A percentile compares a stretch with the other conserved stretches of the same genome.
phyloP scores from a whole-genome alignment of 176 grass and related monocot species.

The Otatea glauca region DNA sequence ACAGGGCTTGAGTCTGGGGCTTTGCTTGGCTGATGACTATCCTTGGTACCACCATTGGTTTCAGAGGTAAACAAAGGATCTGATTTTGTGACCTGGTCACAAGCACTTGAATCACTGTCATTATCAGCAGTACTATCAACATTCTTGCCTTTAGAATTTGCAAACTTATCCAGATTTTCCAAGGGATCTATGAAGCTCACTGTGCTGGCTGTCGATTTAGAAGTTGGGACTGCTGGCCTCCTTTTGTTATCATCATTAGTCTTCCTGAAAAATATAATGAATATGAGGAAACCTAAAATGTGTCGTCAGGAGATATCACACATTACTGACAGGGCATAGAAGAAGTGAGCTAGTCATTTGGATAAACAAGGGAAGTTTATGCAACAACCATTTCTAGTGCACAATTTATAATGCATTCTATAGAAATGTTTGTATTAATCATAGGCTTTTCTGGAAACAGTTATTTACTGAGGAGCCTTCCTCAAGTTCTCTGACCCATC shows the following conservation, averaged over 20 bases:
- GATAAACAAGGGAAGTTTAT: not conserved
- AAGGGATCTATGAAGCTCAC: conserved; percentile 66
- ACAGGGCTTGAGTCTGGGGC: conserved; percentile 51
- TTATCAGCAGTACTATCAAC: conserved; percentile 47
- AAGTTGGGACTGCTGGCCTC: conserved; percentile 47
- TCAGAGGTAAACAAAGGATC: conserved; percentile 59
- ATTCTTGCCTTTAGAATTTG: conserved; percentile 46
- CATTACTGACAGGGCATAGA: not conserved
- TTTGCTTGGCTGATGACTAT: conserved; percentile 44
- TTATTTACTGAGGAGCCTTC: not conserved
- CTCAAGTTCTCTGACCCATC: not conserved
- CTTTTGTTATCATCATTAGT: conserved; percentile 43
- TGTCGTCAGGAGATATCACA: not conserved
- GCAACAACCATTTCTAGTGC: not conserved
- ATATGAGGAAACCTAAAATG: conserved; percentile 8
- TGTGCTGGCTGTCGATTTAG: conserved; percentile 49
- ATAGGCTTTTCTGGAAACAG: not conserved
- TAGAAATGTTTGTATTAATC: not conserved
- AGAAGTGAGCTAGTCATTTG: not conserved
- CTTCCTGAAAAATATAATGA: conserved; percentile 65
- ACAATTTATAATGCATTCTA: not conserved
- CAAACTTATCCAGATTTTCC: conserved; percentile 53
- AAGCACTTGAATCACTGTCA: conserved; percentile 50
- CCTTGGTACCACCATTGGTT: conserved; percentile 53
- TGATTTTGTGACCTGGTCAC: conserved; percentile 57